Base-by-base conservation (phyloP, 2,329 filamentous ascomycete genomes). In the Pseudopithomyces chartarum region DNA sequence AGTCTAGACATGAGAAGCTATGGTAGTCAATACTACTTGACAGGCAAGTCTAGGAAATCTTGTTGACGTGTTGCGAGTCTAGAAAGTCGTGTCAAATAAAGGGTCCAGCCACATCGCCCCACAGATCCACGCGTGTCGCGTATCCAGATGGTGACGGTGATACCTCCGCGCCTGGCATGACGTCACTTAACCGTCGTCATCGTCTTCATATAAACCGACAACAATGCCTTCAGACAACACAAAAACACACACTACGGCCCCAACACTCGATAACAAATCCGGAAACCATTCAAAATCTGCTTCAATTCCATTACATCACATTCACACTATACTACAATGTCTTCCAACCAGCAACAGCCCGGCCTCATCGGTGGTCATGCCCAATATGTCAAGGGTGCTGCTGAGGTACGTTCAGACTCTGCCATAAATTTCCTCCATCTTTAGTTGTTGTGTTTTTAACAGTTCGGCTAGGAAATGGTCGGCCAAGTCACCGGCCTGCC, bases 381-480 rank as follows among this genome's bases (percentile, higher is more conserved):
- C 32, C 85, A 90, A 68, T 91, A 89, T 67, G 81, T 85, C 67
- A 90, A 90, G 68, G 88, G 88, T 51, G 85, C 85, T 6, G 83
- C 85, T 54, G 86, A 89, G 78, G 88, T 87, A 74, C 55, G 75
- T 68, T 36, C 47, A 19, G 33, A 19, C 10, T 39, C 19, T 34
- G 34, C 26, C 8, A 29, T 29, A 8, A 4, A 8, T 29, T 29
- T 8, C 4, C 4, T 29, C 8, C 26, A 29, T 8, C 23, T 46
- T 42, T 39, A n/a, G 20, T 7, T 34, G 26, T 13, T 32, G 3
- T 26, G 49, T 42, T 40, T 11, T 49, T 49, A 45, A 52, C 52
- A 11, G 19, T 43, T 20, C 2, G 11, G 15, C 32, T 54, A 88
- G 87, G 77, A 81, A 42, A 79, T 82, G 6, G 82, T 90, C 54